Percentiles rank a stretch among this genome's conserved stretches.
Conservation (phyloP, 179 eudicot species). For the Silene vulgaris region DNA sequence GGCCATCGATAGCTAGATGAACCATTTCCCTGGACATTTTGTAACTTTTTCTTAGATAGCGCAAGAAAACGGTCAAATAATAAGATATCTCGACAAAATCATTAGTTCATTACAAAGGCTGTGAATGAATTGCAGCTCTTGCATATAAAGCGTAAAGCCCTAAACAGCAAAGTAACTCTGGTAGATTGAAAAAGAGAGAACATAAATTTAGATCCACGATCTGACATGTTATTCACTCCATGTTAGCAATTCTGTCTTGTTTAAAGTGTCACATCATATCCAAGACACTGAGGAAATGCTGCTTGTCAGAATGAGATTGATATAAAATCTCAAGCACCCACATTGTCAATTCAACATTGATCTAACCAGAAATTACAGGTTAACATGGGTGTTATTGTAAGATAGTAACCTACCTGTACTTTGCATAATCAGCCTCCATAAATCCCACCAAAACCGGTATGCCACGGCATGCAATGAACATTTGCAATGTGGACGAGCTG, state of each 20-base stretch:
- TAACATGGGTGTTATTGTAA: not conserved
- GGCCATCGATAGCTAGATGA: conserved; percentile 96
- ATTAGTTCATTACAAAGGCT: not conserved
- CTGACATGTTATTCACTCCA: not conserved
- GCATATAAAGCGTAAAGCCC: not conserved
- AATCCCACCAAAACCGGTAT: conserved; percentile 91
- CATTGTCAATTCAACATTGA: not conserved
- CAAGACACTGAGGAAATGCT: conserved; percentile 8
- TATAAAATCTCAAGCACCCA: not conserved
- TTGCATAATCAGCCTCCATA: conserved; percentile 93
- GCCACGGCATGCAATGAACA: conserved; percentile 98
- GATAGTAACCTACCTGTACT: conserved; percentile 56
- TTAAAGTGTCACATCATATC: conserved; percentile 3
- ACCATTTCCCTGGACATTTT: conserved; percentile 86
- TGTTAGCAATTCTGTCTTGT: not conserved
- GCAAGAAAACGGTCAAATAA: not conserved
- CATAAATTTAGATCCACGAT: not conserved
- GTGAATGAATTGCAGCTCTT: not conserved
- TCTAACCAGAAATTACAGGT: not conserved
- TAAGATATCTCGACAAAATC: not conserved
- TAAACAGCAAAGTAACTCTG: not conserved
- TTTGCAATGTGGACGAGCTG: conserved; percentile 92
- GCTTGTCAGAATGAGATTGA: not conserved
- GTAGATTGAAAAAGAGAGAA: not conserved
- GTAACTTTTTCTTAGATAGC: conserved; percentile 16